Percentiles rank a stretch among this genome's conserved stretches.
These are phyloP conservation scores for Pisolithus microcarpus DNA, from an alignment of 768 basidiomycete genomes.

Conservation along the genomic window DNA sequence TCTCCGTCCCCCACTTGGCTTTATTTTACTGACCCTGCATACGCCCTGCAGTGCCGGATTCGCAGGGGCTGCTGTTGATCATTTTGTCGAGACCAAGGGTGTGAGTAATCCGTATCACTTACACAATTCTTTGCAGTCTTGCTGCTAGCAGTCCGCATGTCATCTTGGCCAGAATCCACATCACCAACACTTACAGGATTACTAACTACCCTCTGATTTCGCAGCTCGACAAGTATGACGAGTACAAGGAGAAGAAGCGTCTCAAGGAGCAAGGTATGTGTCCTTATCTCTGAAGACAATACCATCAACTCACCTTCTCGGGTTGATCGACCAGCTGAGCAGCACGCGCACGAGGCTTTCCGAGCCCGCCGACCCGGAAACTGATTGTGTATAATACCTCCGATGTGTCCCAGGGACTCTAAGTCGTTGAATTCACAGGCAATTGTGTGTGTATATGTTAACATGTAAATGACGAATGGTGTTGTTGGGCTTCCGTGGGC, in stretches of 20 bases:
- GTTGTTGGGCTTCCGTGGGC: too few species aligned
- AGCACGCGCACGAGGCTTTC: too few species aligned
- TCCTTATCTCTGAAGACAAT: too few species aligned
- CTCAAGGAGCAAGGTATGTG: not conserved
- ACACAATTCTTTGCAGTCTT: not conserved
- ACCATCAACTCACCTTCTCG: too few species aligned
- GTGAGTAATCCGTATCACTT: constrained; percentile 20
- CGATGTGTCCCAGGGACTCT: too few species aligned
- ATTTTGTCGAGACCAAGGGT: constrained; percentile 51
- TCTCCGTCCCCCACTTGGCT: not conserved
- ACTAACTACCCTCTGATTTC: not conserved
- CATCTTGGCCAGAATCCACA: not conserved
- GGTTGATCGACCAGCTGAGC: too few species aligned
- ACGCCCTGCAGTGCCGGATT: constrained; percentile 41
- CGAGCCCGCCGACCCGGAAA: too few species aligned
- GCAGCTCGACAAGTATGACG: not conserved
- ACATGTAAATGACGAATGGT: too few species aligned
- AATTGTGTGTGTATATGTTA: too few species aligned
- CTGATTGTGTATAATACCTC: too few species aligned
- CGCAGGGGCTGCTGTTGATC: constrained; percentile 47
- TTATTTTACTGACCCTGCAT: not conserved
- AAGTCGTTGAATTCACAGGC: too few species aligned
- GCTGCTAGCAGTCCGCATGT: not conserved
- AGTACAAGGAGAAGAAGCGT: not conserved
- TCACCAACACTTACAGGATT: too few species aligned